Base-by-base conservation (phyloP, 1,284 basidiomycete genomes). In the Cerioporus squamosus region DNA sequence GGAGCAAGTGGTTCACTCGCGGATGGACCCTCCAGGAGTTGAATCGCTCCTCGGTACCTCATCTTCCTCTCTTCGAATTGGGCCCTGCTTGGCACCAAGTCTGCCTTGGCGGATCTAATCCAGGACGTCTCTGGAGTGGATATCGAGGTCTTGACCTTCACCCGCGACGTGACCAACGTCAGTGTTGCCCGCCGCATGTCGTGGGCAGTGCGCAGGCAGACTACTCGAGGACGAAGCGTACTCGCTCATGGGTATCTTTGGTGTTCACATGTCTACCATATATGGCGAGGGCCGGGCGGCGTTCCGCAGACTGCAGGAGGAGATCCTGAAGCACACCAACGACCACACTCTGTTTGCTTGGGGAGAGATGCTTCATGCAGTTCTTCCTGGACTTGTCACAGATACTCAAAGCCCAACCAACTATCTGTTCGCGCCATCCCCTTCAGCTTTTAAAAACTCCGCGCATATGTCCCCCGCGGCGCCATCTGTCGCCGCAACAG, bases 21-120 rank as follows among this genome's bases (percentile, higher is more conserved):
- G 52, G 36, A 5, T 54, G 52, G 52, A 47, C 52, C 9, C 45
- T 54, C 17, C 44, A 56, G 24, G 48, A 56, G 36, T 33, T 56
- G 48, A n/a, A 45, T 56, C 36, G 54, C 54, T 4, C 54, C 54
- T 5, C 49, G 24, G 5, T 18, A 14, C 5, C 33, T 56, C 24
- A 9, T 46, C 17, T 56, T 56, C 48, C 29, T 56, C 26, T 17
- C 24, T 10, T 8, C 6, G 22, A 17, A 38, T 6, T 56, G 54
- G 42, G 22, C 1, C 3, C 15, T 26, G 15, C 31, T 56, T 14
- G 48, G 44, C 24, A 50, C 42, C 4, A 56, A 56, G 36, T 24
- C 23, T 12, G 20, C 26, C 26, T 45, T 54, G 5, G 22, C 45
- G 10, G 24, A 29, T 12, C 22, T 50, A 5, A 14, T 56, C 23